These are phyloP conservation scores for Phaeoacremonium minimum DNA, from an alignment of 2,329 filamentous ascomycete species.

Conservation along the genomic window DNA sequence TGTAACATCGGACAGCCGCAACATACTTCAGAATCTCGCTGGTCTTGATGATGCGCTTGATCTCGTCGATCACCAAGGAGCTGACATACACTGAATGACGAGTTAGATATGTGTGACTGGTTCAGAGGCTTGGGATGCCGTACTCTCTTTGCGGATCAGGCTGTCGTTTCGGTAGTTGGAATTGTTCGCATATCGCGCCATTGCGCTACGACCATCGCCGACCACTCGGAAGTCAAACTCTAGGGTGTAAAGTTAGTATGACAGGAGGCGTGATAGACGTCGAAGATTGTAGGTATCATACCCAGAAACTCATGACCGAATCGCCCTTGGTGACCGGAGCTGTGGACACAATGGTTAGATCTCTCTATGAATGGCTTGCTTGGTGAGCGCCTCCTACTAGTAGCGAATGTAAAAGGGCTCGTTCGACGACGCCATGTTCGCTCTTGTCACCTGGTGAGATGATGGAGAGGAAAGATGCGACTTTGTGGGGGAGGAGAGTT, in stretches of 20 bases:
- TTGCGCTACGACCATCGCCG: conserved; percentile 87
- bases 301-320: conserved; percentile 98
- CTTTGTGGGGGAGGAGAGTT: too few relatives aligned
- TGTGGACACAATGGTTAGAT: too few relatives aligned
- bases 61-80: conserved; percentile 83
- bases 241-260: conserved; percentile 33
- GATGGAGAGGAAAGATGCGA: too few relatives aligned
- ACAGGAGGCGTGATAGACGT: background rate
- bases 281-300: conserved; percentile 32
- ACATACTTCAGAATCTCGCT: conserved; percentile 94
- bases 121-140: conserved; percentile 25
- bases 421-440: conserved; percentile 59
- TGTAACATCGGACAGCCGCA: too few relatives aligned
- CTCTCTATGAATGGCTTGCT: conserved; percentile 14
- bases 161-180: conserved; percentile 99
- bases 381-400: conserved; percentile 81
- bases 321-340: conserved; percentile 93
- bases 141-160: conserved; percentile 98
- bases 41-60: conserved; percentile 94
- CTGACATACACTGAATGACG: conserved; percentile 86
- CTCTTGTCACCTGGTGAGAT: background rate
- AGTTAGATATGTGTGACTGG: background rate
- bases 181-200: conserved; percentile 97
- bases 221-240: conserved; percentile 96
- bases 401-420: conserved; percentile 96